Evolutionary conservation across 2,329 filamentous ascomycete genomes (phyloP).

Genomic region (Aspergillus eucalypticola): DNA sequence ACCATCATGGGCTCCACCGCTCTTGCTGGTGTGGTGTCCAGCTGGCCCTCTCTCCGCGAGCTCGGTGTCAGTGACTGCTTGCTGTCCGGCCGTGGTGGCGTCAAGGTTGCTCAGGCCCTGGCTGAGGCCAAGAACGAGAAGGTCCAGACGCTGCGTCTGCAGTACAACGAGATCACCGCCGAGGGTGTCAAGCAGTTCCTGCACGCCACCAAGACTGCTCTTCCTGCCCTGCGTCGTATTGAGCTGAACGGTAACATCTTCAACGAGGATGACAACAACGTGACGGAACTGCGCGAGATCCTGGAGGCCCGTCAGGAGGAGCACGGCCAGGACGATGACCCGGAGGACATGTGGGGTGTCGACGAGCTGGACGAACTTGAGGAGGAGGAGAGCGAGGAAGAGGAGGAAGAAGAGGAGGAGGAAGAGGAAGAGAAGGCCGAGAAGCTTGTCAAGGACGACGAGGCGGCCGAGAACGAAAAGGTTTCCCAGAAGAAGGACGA

Average conservation of each 20-base stretch:
- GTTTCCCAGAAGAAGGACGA: constrained; percentile 73
- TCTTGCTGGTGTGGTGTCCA: constrained; percentile 70
- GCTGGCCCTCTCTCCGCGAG: constrained; percentile 76
- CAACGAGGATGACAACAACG: constrained; percentile 74
- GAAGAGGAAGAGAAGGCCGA: constrained; percentile 55
- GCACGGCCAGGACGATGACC: constrained; percentile 58
- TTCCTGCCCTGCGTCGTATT: constrained; percentile 78
- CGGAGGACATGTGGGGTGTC: constrained; percentile 80
- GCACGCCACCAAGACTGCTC: constrained; percentile 63
- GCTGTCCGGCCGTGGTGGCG: constrained; percentile 73
- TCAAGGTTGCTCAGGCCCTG: constrained; percentile 72
- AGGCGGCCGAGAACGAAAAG: constrained; percentile 59
- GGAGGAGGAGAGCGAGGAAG: constrained; percentile 68
- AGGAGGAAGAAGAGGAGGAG: constrained; percentile 65
- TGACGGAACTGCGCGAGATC: constrained; percentile 68
- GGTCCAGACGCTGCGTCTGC: constrained; percentile 77
- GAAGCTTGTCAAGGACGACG: constrained; percentile 68
- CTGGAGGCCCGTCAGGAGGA: constrained; percentile 78
- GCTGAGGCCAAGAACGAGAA: constrained; percentile 73
- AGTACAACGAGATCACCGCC: constrained; percentile 91
- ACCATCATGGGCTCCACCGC: constrained; percentile 77
- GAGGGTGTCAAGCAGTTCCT: constrained; percentile 72
- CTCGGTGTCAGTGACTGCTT: constrained; percentile 88
- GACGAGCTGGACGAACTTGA: constrained; percentile 86
- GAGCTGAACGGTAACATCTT: constrained; percentile 98